Evolutionary conservation across 345 rosid species (phyloP).

Genomic region (Toxicodendron radicans): DNA sequence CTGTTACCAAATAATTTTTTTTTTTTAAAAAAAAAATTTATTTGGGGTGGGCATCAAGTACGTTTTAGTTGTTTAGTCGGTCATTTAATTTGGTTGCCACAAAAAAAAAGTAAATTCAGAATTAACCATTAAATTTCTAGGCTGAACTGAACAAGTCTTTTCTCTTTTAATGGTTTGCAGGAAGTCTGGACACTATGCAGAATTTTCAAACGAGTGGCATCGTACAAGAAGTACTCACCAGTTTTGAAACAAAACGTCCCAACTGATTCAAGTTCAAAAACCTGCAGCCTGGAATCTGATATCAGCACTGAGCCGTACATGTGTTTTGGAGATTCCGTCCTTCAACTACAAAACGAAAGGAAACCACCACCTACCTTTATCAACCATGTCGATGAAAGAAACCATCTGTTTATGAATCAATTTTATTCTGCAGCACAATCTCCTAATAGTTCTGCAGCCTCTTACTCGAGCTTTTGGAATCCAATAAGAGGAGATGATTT

Average conservation of each 20-base stretch:
- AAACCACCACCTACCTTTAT: constrained; percentile 21
- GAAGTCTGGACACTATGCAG: constrained; percentile 89
- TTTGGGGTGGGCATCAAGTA: too few species aligned
- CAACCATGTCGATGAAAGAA: constrained; percentile 24
- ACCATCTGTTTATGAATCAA: constrained; percentile 20
- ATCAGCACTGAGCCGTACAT: constrained; percentile 30
- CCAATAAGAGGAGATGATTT: constrained; percentile 42
- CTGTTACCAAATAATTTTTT: too few species aligned
- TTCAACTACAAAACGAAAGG: constrained; percentile 15
- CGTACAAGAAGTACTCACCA: constrained; percentile 40
- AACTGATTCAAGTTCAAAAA: constrained; percentile 44
- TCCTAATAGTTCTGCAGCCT: constrained; percentile 15
- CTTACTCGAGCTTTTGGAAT: constrained; percentile 36
- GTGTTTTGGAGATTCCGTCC: constrained; percentile 34
- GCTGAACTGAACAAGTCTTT: background rate
- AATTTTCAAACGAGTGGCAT: constrained; percentile 60
- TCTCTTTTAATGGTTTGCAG: constrained; percentile 28
- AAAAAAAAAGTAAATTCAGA: too few species aligned
- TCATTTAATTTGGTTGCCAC: too few species aligned
- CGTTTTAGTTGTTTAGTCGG: too few species aligned
- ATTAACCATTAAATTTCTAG: too few species aligned
- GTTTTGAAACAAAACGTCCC: constrained; percentile 23
- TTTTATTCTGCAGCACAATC: constrained; percentile 20
- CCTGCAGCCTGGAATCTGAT: constrained; percentile 61
- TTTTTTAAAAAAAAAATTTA: too few species aligned